Evolutionary conservation across 2,329 filamentous ascomycete genomes (phyloP).

Genomic region (Colletotrichum australisinense): DNA sequence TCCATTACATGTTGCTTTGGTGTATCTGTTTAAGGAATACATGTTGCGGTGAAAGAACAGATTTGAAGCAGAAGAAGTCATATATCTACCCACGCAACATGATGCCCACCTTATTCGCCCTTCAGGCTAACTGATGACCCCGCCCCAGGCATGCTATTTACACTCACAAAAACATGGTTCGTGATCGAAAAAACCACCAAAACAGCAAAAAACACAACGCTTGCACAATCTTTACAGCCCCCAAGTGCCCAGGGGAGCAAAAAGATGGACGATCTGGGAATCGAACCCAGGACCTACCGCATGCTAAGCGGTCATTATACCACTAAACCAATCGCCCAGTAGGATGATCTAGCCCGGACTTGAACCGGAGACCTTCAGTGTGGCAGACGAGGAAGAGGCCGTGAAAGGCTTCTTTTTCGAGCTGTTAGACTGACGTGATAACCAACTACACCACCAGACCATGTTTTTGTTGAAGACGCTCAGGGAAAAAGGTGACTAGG

Average conservation of each 20-base stretch:
- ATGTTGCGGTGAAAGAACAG: too few species aligned
- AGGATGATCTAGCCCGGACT: constrained; percentile 33
- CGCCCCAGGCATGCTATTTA: too few species aligned
- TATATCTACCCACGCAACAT: too few species aligned
- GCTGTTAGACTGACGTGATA: constrained; percentile 61
- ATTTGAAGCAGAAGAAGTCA: too few species aligned
- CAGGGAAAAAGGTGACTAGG: rapidly evolving
- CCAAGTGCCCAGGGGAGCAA: background rate
- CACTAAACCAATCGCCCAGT: constrained; percentile 12
- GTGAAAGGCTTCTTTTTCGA: background rate
- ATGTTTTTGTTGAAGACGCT: rapidly evolving
- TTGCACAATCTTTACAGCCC: background rate
- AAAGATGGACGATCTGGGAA: constrained; percentile 6
- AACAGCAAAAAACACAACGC: background rate
- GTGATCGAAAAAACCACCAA: background rate
- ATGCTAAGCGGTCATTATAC: constrained; percentile 23
- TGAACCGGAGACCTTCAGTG: constrained; percentile 37
- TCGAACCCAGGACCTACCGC: constrained; percentile 17
- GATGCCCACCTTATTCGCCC: too few species aligned
- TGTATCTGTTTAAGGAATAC: too few species aligned
- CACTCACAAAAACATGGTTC: too few species aligned
- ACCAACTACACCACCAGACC: constrained; percentile 56
- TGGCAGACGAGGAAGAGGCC: background rate
- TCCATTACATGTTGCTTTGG: background rate
- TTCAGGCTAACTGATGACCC: too few species aligned